These are phyloP conservation scores for Neocatenulostroma microsporum DNA, from an alignment of 2,329 filamentous ascomycete genomes.

Conservation along the genomic window DNA sequence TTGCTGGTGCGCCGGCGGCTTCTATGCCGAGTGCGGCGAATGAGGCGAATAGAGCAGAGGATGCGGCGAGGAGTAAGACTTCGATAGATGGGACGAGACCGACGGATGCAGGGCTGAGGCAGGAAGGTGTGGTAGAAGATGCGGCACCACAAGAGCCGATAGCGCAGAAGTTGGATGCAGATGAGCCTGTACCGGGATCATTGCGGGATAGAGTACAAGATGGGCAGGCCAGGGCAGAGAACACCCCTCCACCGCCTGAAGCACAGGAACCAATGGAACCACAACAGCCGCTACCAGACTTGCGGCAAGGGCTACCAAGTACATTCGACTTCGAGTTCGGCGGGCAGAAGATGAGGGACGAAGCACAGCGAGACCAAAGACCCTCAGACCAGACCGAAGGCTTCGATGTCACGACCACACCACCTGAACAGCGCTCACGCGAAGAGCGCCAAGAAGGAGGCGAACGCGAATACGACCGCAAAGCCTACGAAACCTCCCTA, in stretches of 20 bases:
- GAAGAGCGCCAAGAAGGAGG: conserved; percentile 31
- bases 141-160: conserved; percentile 20
- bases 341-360: conserved; percentile 29
- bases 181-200: conserved; percentile 22
- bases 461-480: conserved; percentile 58
- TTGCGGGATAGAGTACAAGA: conserved; percentile 20
- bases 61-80: conserved; percentile 11
- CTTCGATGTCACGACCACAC: conserved; percentile 25
- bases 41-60: conserved; percentile 6
- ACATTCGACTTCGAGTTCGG: conserved; percentile 72
- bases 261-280: conserved; percentile 11
- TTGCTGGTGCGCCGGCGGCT: conserved; percentile 24
- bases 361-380: conserved; percentile 14
- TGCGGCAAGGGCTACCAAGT: conserved; percentile 91
- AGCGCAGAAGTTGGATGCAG: conserved; percentile 23
- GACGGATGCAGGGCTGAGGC: conserved; percentile 27
- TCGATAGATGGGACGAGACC: conserved; percentile 27
- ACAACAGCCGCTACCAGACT: conserved; percentile 65
- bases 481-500: conserved; percentile 81
- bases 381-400: conserved; percentile 26
- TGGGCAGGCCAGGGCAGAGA: conserved; percentile 23
- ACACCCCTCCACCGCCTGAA: conserved; percentile 15
- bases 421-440: conserved; percentile 22
- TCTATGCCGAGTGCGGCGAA: conserved; percentile 7
- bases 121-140: conserved; percentile 11